Evolutionary conservation across 2,329 filamentous ascomycete species (phyloP).

Genomic region (Botryosphaeria dothidea): DNA sequence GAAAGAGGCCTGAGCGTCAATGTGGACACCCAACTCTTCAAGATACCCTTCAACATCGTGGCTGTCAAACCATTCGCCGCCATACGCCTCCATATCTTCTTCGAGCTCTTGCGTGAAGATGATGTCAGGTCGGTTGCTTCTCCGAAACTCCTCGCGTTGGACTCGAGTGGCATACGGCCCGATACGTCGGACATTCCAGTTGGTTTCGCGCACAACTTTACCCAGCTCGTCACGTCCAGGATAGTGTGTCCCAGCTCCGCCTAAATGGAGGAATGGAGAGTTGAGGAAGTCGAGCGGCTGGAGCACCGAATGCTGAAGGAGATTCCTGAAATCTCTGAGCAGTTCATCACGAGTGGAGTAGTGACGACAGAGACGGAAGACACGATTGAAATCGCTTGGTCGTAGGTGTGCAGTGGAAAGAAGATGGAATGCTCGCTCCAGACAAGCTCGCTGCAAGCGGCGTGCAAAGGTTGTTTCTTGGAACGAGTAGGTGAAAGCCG

Average conservation of each 20-base stretch:
- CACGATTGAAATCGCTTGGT: constrained; percentile 41
- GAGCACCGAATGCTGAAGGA: constrained; percentile 40
- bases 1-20: constrained; percentile 62
- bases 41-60: constrained; percentile 78
- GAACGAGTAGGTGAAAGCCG: constrained; percentile 57
- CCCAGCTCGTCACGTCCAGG: constrained; percentile 41
- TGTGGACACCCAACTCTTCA: constrained; percentile 60
- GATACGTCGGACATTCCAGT: constrained; percentile 34
- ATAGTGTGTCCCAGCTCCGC: constrained; percentile 69
- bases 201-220: constrained; percentile 33
- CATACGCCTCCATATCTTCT: constrained; percentile 62
- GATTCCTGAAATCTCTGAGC: constrained; percentile 38
- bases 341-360: constrained; percentile 50
- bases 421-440: constrained; percentile 64
- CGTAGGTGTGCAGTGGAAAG: constrained; percentile 48
- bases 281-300: constrained; percentile 61
- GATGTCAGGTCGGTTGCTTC: not conserved
- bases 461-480: constrained; percentile 70
- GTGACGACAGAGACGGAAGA: constrained; percentile 70
- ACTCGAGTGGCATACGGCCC: constrained; percentile 25
- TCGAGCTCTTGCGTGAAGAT: constrained; percentile 27
- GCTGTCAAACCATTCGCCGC: constrained; percentile 75
- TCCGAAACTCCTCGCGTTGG: not conserved
- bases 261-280: constrained; percentile 65
- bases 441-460: constrained; percentile 64